Base-by-base conservation (phyloP, 768 basidiomycete genomes). In the Cyclocybe cylindracea region DNA sequence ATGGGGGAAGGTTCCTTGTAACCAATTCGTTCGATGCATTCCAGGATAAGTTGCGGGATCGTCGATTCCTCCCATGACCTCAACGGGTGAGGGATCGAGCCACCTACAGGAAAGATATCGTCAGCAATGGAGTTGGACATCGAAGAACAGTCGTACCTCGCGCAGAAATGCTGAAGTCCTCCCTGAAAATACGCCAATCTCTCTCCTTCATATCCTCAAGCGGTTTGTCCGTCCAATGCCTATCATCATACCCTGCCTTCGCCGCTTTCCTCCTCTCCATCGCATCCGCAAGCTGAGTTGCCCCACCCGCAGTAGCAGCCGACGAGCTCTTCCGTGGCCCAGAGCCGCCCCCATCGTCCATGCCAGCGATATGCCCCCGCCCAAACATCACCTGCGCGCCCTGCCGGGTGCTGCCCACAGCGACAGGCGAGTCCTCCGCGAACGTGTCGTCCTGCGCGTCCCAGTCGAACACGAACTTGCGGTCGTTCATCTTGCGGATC, bases 391-490 rank as follows among this genome's bases (percentile, higher is more conserved):
- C 83, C 61, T 90, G 89, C 2, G 90, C 89, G 13, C 88, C 89
- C 65, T 91, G 90, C 24, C 89, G 78, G 48, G 85, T 84, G 46
- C 78, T 78, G 2, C 87, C 89, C 4, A 82, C 79, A 5, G 85
- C 85, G 10, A 82, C 76, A n/a, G 87, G 86, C 11, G 88, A 83
- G 63, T 91, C 90, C 31, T 80, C 84, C 7, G 83, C 75, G 62
- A 90, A 87, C 10, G 97, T 99, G 68, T 99, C 97, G 62, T 99
- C 97, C 67, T 89, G 89, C 44, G 86, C 86, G 64, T 96, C 94
- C 97, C 97, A 99, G 68, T 98, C 97, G 64, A 99, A 99, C n/a
- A 96, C 91, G 66, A 98, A 94, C 71, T 96, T 96, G 70, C 93
- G 86, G 69, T 95, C 94, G 64, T 90, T 92, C 83, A 91, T 93